These are phyloP conservation scores for Populus simonii DNA, from an alignment of 345 rosid species.

Conservation along the genomic window DNA sequence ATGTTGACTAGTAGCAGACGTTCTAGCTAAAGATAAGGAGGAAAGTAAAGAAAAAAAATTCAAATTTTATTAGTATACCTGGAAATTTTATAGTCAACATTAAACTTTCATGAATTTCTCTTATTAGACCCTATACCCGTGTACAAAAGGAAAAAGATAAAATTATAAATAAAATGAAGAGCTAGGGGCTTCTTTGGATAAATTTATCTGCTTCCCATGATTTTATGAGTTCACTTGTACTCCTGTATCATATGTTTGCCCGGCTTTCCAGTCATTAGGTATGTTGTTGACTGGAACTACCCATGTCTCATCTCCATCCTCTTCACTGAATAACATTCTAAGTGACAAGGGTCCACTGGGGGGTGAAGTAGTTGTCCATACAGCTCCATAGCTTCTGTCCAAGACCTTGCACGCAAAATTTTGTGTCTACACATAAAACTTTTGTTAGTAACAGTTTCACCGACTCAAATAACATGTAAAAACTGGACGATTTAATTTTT, in stretches of 20 bases:
- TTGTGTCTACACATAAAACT: slow-evolving; percentile 37
- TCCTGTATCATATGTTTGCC: slow-evolving; percentile 61
- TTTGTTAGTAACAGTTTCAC: neutral
- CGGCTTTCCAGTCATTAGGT: slow-evolving; percentile 61
- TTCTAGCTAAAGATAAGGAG: neutral
- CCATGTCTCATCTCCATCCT: slow-evolving; percentile 61
- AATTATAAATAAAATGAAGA: slow-evolving; percentile 1
- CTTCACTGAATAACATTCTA: slow-evolving; percentile 58
- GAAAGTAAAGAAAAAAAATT: neutral
- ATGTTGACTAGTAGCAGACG: slow-evolving; percentile 15
- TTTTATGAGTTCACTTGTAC: slow-evolving; percentile 38
- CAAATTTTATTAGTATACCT: neutral
- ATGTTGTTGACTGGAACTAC: slow-evolving; percentile 56
- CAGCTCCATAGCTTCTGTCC: slow-evolving; percentile 50
- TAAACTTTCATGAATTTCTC: slow-evolving; percentile 18
- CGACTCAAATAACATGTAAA: neutral
- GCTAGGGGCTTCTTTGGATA: neutral
- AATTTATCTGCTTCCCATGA: neutral
- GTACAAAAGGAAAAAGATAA: neutral
- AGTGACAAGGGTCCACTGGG: slow-evolving; percentile 56
- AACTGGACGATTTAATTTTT: neutral
- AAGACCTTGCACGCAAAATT: slow-evolving; percentile 53
- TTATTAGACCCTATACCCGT: neutral
- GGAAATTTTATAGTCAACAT: slow-evolving; percentile 2
- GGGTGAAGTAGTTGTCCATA: slow-evolving; percentile 56